Percentiles rank a stretch among this genome's conserved stretches.
phyloP scores from a whole-genome alignment of 148 eudicot species.

The Cornus controversa region DNA sequence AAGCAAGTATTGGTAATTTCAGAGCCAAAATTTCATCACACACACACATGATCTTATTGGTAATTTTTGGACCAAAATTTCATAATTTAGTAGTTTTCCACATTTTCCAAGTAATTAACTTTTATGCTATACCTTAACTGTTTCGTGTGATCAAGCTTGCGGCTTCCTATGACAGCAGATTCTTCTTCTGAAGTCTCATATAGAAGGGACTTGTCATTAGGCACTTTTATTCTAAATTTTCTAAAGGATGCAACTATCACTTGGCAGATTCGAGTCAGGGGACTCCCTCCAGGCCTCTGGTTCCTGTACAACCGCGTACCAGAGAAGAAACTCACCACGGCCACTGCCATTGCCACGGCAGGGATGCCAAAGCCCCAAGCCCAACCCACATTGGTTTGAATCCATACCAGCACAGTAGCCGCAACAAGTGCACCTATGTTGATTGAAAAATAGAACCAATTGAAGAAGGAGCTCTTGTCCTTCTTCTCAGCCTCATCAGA shows the following conservation, averaged over 20 bases:
- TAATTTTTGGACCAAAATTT: no score
- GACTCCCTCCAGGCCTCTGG: conserved; percentile 45
- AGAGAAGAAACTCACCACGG: conserved; percentile 31
- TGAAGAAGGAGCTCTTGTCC: conserved; percentile 47
- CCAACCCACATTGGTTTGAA: conserved; percentile 52
- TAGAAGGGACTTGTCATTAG: conserved; percentile 22
- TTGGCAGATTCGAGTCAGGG: conserved; percentile 42
- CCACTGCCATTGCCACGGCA: conserved; percentile 43
- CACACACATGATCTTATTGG: no score
- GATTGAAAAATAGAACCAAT: conserved; percentile 44
- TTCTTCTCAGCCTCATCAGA: conserved; percentile 31
- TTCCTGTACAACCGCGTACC: conserved; percentile 31
- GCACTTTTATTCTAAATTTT: conserved; percentile 23
- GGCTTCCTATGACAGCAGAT: conserved; percentile 27
- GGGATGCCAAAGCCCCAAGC: conserved; percentile 54
- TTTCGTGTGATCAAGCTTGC: conserved; percentile 40
- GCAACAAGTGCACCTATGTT: conserved; percentile 47
- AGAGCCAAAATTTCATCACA: no score
- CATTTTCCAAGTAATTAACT: no score
- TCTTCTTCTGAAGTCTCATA: conserved; percentile 32
- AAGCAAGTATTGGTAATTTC: no score
- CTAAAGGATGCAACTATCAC: conserved; percentile 39
- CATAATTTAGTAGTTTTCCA: no score
- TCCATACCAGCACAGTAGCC: conserved; percentile 45
- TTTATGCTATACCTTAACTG: conserved; percentile 24